These are phyloP conservation scores for Kwoniella bestiolae DNA, from an alignment of 768 basidiomycete species.

Conservation along the genomic window DNA sequence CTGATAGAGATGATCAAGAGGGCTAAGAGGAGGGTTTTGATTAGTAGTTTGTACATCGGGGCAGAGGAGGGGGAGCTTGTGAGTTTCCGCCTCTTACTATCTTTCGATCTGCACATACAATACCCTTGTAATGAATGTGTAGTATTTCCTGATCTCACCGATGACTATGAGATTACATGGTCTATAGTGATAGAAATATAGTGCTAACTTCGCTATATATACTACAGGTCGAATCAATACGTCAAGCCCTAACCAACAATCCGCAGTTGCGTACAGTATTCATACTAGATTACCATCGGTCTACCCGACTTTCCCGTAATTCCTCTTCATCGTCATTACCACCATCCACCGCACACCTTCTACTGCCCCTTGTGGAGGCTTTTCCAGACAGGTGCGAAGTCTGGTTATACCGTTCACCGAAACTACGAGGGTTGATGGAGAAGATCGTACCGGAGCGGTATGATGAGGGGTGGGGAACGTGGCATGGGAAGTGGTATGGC, in stretches of 20 bases:
- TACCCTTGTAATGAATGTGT: too few species aligned
- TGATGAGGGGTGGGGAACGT: slow-evolving; percentile 98
- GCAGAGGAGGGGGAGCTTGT: slow-evolving; percentile 74
- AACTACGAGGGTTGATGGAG: slow-evolving; percentile 73
- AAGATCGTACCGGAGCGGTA: slow-evolving; percentile 84
- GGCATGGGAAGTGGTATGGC: slow-evolving; percentile 97
- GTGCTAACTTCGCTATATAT: background rate
- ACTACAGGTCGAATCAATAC: slow-evolving; percentile 70
- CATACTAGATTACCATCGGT: slow-evolving; percentile 72
- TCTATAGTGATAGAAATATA: background rate
- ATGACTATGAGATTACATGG: background rate
- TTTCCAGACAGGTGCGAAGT: slow-evolving; percentile 76
- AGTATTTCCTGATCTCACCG: background rate
- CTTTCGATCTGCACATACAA: background rate
- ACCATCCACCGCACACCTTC: slow-evolving; percentile 62
- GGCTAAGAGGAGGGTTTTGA: slow-evolving; percentile 79
- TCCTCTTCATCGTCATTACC: slow-evolving; percentile 57
- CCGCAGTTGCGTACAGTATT: slow-evolving; percentile 70
- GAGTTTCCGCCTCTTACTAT: slow-evolving; percentile 46
- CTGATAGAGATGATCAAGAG: slow-evolving; percentile 73
- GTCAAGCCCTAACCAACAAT: slow-evolving; percentile 65
- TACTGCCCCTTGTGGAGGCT: slow-evolving; percentile 73
- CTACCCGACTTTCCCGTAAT: slow-evolving; percentile 57
- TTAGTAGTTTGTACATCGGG: slow-evolving; percentile 64
- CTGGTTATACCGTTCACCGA: slow-evolving; percentile 85